A percentile compares a stretch with the other conserved stretches of the same genome.
These are phyloP conservation scores for Salix caprea DNA, from an alignment of 345 rosid genomes.

Conservation along the genomic window DNA sequence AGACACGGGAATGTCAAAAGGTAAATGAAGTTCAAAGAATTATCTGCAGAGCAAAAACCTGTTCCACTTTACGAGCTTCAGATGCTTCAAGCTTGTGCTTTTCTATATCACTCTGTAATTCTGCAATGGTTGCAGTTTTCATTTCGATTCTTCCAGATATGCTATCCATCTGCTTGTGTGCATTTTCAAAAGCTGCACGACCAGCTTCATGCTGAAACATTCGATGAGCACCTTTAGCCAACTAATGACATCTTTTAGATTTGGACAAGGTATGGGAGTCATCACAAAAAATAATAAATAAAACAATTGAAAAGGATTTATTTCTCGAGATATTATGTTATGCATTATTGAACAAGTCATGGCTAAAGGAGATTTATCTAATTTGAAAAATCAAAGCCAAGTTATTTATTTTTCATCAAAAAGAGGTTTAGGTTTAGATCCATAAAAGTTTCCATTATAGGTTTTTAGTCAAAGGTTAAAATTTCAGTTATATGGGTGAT, in stretches of 20 bases:
- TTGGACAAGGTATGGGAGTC: neutral
- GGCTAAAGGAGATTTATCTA: no score
- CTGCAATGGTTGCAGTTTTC: conserved; percentile 39
- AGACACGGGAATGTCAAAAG: neutral
- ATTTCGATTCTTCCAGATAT: conserved; percentile 47
- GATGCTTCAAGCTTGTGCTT: conserved; percentile 56
- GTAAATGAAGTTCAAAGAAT: conserved; percentile 10
- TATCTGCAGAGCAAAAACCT: conserved; percentile 42
- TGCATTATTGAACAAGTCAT: neutral
- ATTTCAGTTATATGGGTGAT: no score
- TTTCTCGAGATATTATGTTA: neutral
- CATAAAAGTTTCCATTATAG: no score
- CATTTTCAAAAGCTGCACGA: conserved; percentile 66
- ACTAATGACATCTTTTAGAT: conserved; percentile 12
- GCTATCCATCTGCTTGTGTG: conserved; percentile 66
- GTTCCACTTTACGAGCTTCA: conserved; percentile 67
- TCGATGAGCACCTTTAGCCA: conserved; percentile 19
- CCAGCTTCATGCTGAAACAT: conserved; percentile 79
- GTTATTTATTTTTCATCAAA: no score
- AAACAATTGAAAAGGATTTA: neutral
- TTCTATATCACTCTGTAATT: conserved; percentile 50
- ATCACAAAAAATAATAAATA: neutral
- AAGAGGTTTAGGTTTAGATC: no score
- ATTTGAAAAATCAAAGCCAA: no score
- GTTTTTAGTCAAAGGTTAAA: no score